phyloP scores from a whole-genome alignment of 2,329 filamentous ascomycete species.

The Tolypocladium ophioglossoides region DNA sequence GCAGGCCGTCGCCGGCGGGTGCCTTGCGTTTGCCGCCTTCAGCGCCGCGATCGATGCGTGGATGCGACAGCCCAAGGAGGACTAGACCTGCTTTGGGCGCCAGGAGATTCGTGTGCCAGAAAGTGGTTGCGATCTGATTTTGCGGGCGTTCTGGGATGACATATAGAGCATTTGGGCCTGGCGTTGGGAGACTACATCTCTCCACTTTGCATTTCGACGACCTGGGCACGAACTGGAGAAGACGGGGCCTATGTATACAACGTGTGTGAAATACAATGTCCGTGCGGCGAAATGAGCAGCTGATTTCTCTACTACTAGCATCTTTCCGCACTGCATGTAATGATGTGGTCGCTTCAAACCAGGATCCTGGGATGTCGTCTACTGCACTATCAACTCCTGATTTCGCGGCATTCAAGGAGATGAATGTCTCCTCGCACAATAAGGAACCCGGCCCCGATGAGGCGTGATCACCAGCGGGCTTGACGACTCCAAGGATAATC shows the following conservation, averaged over 20 bases:
- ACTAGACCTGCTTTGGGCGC: slow-evolving; percentile 21
- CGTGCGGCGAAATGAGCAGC: background rate
- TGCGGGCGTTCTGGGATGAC: slow-evolving; percentile 15
- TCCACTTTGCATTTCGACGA: slow-evolving; percentile 12
- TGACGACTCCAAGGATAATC: no score
- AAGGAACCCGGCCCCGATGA: no score
- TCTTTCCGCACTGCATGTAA: background rate
- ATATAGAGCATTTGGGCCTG: slow-evolving; percentile 19
- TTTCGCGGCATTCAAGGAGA: no score
- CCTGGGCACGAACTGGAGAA: background rate
- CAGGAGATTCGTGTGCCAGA: background rate
- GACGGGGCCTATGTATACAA: background rate
- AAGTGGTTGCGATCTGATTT: background rate
- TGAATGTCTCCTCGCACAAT: no score
- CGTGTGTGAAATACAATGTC: background rate
- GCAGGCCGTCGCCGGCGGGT: slow-evolving; percentile 78
- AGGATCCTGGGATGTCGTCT: background rate
- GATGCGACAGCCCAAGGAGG: slow-evolving; percentile 67
- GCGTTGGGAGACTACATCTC: slow-evolving; percentile 17
- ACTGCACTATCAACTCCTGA: background rate
- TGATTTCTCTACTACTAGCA: background rate
- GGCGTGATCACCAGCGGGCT: no score
- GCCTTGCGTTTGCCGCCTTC: slow-evolving; percentile 88
- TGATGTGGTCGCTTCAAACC: background rate
- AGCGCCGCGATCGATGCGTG: slow-evolving; percentile 85